These are phyloP conservation scores for Rhizopus arrhizus DNA, from an alignment of 371 early-diverging fungal species.

Conservation along the genomic window DNA sequence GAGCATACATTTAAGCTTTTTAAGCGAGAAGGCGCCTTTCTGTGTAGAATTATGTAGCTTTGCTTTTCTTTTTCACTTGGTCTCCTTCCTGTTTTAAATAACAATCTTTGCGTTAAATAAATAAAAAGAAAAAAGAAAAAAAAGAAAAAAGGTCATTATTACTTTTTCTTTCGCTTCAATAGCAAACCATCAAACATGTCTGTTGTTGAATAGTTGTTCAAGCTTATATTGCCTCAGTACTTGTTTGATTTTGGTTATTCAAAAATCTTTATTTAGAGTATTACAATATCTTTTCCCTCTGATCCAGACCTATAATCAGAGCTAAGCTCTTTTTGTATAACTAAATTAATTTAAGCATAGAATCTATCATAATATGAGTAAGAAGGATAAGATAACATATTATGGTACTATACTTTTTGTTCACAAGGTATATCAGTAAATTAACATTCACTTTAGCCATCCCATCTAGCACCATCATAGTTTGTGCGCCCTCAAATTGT, in stretches of 20 bases:
- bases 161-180: neutral
- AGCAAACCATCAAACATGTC: too few relatives aligned
- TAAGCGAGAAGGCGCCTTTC: constrained; percentile 36
- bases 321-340: neutral
- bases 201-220: too few relatives aligned
- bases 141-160: neutral
- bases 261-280: too few relatives aligned
- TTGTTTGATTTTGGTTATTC: too few relatives aligned
- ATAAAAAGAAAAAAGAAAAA: neutral
- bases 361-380: neutral
- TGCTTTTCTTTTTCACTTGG: neutral
- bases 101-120: neutral
- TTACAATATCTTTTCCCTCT: too few relatives aligned
- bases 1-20: constrained; percentile 5
- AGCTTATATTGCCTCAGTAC: too few relatives aligned
- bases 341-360: neutral
- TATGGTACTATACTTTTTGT: constrained; percentile 82
- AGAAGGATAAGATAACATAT: neutral
- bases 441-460: constrained; percentile 95
- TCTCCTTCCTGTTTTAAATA: neutral
- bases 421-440: constrained; percentile 89
- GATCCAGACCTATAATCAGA: too few relatives aligned
- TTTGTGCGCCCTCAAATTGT: constrained; percentile 90
- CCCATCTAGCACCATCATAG: constrained; percentile 87
- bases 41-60: constrained; percentile 46